Evolutionary conservation across 257 asterid genomes (phyloP).

Genomic region (Ehretia macrophylla): DNA sequence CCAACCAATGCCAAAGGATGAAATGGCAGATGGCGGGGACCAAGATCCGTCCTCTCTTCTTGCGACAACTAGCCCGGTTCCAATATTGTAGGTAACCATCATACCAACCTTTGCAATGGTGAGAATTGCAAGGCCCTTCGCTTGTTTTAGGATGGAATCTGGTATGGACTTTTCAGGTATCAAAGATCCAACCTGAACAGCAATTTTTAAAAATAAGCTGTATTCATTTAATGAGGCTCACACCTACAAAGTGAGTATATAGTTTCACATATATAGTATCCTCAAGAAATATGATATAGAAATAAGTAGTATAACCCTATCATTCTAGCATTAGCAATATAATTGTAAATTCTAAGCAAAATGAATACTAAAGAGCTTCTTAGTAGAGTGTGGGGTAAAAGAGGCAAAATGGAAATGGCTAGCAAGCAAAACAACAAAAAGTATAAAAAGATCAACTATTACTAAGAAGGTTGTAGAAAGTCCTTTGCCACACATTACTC

Average conservation of each 20-base stretch:
- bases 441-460: too few relatives aligned
- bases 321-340: too few relatives aligned
- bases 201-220: not conserved
- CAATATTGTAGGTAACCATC: conserved; percentile 86
- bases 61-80: conserved; percentile 90
- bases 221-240: not conserved
- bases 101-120: conserved; percentile 90
- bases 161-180: conserved; percentile 84
- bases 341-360: too few relatives aligned
- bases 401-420: too few relatives aligned
- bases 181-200: conserved; percentile 63
- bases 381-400: too few relatives aligned
- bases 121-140: conserved; percentile 90
- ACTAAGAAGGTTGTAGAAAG: too few relatives aligned
- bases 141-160: conserved; percentile 72
- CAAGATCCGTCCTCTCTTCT: conserved; percentile 90
- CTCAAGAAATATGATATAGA: too few relatives aligned
- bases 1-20: conserved; percentile 94
- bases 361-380: too few relatives aligned
- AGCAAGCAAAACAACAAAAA: too few relatives aligned
- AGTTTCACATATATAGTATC: not conserved
- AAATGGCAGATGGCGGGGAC: conserved; percentile 98
- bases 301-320: too few relatives aligned
- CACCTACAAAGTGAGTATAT: not conserved
- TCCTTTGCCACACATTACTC: too few relatives aligned